Percentiles rank a stretch among this genome's conserved stretches.
These are phyloP conservation scores for Graphilbum ipis-grandicollis DNA, from an alignment of 2,329 filamentous ascomycete species.

Conservation along the genomic window DNA sequence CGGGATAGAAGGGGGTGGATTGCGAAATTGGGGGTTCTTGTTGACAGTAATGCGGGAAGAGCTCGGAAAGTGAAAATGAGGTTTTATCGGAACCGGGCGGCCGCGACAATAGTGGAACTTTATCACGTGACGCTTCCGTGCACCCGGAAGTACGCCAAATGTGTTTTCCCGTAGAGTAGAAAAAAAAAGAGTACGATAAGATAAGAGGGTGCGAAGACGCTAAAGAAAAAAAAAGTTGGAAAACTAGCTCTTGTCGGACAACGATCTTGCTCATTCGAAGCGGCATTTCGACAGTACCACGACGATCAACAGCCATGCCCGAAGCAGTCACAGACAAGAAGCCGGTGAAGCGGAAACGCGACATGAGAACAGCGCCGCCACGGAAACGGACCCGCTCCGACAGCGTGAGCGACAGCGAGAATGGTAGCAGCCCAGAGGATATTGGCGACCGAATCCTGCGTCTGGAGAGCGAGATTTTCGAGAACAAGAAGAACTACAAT, in stretches of 20 bases:
- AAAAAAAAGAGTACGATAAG: background rate
- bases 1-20: constrained; percentile 32
- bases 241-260: background rate
- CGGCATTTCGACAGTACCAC: background rate
- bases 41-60: constrained; percentile 7
- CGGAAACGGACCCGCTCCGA: constrained; percentile 35
- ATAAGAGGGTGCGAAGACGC: background rate
- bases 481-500: constrained; percentile 84
- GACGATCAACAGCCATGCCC: background rate
- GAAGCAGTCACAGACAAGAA: constrained; percentile 4
- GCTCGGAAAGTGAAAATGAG: constrained; percentile 16
- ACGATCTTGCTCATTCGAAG: background rate
- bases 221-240: constrained; percentile 4
- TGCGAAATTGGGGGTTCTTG: constrained; percentile 1
- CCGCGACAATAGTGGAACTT: constrained; percentile 12
- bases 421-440: constrained; percentile 26
- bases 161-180: too few relatives aligned
- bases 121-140: background rate
- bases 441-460: constrained; percentile 47
- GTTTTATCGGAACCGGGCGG: constrained; percentile 22
- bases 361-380: constrained; percentile 21
- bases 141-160: background rate
- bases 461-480: constrained; percentile 65
- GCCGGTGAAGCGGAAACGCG: constrained; percentile 33
- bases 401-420: constrained; percentile 22